Conservation (phyloP, 1,284 basidiomycete genomes). For the Cryptococcus sp. region DNA sequence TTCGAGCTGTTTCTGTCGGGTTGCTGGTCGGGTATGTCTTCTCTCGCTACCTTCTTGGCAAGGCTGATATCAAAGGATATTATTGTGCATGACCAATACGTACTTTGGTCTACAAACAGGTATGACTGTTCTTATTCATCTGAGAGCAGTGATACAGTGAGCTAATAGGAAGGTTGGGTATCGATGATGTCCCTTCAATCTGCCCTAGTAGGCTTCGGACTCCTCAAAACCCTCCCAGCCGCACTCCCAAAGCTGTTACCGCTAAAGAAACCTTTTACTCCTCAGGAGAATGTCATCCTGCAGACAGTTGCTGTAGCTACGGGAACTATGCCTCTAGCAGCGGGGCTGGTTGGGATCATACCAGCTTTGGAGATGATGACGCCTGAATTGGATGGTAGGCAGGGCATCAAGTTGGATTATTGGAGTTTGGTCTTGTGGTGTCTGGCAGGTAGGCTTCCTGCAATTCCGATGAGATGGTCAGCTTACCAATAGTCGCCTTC, state of each 20-base stretch:
- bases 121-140: slow-evolving; percentile 16
- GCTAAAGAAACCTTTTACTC: slow-evolving; percentile 56
- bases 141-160: no score
- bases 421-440: slow-evolving; percentile 68
- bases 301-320: slow-evolving; percentile 95
- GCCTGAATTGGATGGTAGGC: slow-evolving; percentile 66
- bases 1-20: slow-evolving; percentile 44
- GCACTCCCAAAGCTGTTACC: slow-evolving; percentile 52
- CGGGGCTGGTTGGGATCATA: slow-evolving; percentile 90
- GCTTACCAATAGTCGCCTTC: slow-evolving; percentile 63
- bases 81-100: slow-evolving; percentile 48
- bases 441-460: slow-evolving; percentile 18
- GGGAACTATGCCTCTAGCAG: slow-evolving; percentile 77
- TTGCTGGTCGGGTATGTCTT: slow-evolving; percentile 37
- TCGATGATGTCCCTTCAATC: slow-evolving; percentile 88
- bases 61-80: slow-evolving; percentile 11
- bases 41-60: neutral
- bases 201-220: slow-evolving; percentile 80
- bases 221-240: slow-evolving; percentile 61
- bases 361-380: slow-evolving; percentile 79
- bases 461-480: neutral
- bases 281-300: slow-evolving; percentile 87
- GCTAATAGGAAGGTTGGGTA: slow-evolving; percentile 50
- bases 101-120: slow-evolving; percentile 49
- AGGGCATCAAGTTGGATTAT: slow-evolving; percentile 71